A percentile compares a stretch with the other conserved stretches of the same genome.
Conservation (phyloP, 192 early-diverging fungal species). For the Paraglomus occultum region DNA sequence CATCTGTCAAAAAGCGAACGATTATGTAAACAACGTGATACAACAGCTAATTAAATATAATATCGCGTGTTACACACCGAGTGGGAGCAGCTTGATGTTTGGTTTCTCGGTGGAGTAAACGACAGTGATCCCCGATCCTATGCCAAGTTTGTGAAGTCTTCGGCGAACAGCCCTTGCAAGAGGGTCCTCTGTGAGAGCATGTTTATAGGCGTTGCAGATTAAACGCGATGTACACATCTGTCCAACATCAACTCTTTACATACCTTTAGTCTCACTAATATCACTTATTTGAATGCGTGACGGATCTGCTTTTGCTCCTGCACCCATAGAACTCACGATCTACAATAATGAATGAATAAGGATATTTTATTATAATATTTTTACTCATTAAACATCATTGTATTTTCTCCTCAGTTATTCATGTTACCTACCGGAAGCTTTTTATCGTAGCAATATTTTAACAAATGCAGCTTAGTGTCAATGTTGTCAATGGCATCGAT, state of each 20-base stretch:
- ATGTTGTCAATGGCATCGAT: slow-evolving; percentile 96
- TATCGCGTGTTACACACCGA: slow-evolving; percentile 38
- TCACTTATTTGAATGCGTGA: slow-evolving; percentile 95
- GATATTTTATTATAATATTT: too few relatives aligned
- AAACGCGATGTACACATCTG: neutral
- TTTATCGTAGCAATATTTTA: slow-evolving; percentile 80
- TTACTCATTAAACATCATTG: too few relatives aligned
- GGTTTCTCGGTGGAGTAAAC: slow-evolving; percentile 97
- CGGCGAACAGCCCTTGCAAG: slow-evolving; percentile 84
- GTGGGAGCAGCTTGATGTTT: slow-evolving; percentile 81
- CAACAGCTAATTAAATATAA: neutral
- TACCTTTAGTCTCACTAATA: slow-evolving; percentile 86
- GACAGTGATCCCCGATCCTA: slow-evolving; percentile 82
- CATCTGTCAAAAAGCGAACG: slow-evolving; percentile 44
- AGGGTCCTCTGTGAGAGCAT: slow-evolving; percentile 73
- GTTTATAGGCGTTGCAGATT: neutral
- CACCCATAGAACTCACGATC: slow-evolving; percentile 90
- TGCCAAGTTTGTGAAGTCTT: slow-evolving; percentile 65
- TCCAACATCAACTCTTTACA: neutral
- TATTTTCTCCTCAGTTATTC: neutral
- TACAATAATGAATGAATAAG: slow-evolving; percentile 1
- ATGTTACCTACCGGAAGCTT: slow-evolving; percentile 56
- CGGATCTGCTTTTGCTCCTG: slow-evolving; percentile 97
- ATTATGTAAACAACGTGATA: neutral
- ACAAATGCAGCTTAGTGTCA: slow-evolving; percentile 87